Base-by-base conservation (phyloP, 768 basidiomycete species). In the Russula lepida region DNA sequence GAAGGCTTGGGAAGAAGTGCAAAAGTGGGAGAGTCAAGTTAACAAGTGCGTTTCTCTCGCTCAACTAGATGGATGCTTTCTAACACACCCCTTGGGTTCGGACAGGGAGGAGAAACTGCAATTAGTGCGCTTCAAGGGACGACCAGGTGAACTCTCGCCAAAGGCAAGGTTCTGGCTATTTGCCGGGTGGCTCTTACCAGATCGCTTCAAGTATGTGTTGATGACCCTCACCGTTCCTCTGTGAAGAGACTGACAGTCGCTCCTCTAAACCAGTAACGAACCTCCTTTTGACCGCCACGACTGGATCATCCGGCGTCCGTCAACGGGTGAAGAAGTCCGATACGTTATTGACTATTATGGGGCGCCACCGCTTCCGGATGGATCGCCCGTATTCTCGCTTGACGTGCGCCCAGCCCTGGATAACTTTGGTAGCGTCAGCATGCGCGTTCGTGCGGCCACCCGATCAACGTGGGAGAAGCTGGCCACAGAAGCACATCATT, bases 281-380 rank as follows among this genome's bases (percentile, higher is more conserved):
- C 90, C 92, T 5, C 97, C 95, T 0, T 98, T 99, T 70, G 97
- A 99, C 63, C 71, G 74, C 21, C 97, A 99, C 71, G 97, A 99
- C 75, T 99, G 97, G 97, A 75, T 97, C 55, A 81, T 99, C 56
- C 88, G 88, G 32, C 85, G 95, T 54, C 84, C 86, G 33, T 76
- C 77, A 43, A 85, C 87, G 1, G 85, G 89, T 19, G 83, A 89
- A 67, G 88, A 92, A 73, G 86, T 92, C 54, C 88, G 92, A 70
- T 95, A 99, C 73, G 89, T 99, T 50, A 98, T 99, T 68, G 97
- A 99, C 77, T 99, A 99, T 75, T 98, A 98, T 74, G 89, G 91
- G 50, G 93, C 92, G 0, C 92, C 95, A 1, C 84, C 89, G 2
- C 86, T 95, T 58, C 79, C 84, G 8, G 89, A 97, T 66, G 95